phyloP scores from a whole-genome alignment of 371 early-diverging fungal genomes.

The Mucor plumbeus region DNA sequence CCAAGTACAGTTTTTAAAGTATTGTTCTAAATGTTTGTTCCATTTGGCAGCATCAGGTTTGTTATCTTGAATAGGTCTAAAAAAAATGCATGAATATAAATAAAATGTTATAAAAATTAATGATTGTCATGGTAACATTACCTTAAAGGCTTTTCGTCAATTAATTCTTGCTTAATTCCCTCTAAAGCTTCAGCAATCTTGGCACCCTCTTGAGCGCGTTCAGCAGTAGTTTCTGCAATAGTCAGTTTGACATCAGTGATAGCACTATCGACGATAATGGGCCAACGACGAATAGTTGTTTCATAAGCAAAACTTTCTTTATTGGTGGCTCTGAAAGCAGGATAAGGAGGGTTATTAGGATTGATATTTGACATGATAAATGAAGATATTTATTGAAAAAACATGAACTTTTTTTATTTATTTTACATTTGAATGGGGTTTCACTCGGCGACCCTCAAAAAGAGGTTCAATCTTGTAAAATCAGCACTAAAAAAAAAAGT shows the following conservation, averaged over 20 bases:
- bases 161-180: slow-evolving; percentile 71
- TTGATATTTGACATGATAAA: slow-evolving; percentile 36
- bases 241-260: slow-evolving; percentile 66
- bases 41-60: slow-evolving; percentile 64
- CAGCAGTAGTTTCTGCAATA: slow-evolving; percentile 32
- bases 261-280: slow-evolving; percentile 81
- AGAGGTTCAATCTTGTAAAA: too few relatives aligned
- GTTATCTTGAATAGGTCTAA: slow-evolving; percentile 64
- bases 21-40: slow-evolving; percentile 61
- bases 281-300: slow-evolving; percentile 80
- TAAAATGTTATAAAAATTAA: neutral
- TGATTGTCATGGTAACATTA: slow-evolving; percentile 11
- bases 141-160: slow-evolving; percentile 67
- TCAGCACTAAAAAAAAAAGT: neutral
- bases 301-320: slow-evolving; percentile 78
- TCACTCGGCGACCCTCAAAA: neutral
- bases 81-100: slow-evolving; percentile 1
- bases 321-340: slow-evolving; percentile 68
- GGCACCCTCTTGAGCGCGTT: slow-evolving; percentile 63
- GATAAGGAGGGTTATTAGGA: slow-evolving; percentile 69
- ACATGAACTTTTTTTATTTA: neutral
- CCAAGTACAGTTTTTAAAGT: slow-evolving; percentile 68
- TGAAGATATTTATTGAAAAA: neutral
- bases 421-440: neutral
- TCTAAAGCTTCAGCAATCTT: slow-evolving; percentile 63